Evolutionary conservation across 768 basidiomycete genomes (phyloP).

Genomic region (Daedalea quercina): DNA sequence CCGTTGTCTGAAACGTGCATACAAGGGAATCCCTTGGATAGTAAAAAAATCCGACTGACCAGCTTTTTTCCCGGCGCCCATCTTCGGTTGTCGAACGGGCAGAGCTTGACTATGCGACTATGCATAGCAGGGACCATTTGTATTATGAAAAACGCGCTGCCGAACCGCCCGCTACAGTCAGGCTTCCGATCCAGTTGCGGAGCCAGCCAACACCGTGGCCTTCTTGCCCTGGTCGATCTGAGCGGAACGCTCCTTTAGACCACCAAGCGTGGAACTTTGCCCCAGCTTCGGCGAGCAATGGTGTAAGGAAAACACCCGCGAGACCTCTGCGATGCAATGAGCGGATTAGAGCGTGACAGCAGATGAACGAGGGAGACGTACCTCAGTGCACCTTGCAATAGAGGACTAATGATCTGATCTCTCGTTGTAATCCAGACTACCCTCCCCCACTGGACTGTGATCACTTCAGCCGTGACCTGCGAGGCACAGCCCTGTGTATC

Average conservation of each 20-base stretch:
- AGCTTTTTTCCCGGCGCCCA: too few species aligned
- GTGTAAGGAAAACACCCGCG: constrained; percentile 28
- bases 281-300: constrained; percentile 21
- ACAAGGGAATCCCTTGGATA: too few species aligned
- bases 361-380: constrained; percentile 25
- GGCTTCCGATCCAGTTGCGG: constrained; percentile 25
- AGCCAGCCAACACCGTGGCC: constrained; percentile 37
- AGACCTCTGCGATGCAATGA: background rate
- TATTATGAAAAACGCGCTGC: background rate
- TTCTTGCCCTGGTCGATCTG: constrained; percentile 18
- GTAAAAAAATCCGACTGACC: too few species aligned
- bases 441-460: constrained; percentile 43
- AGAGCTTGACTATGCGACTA: too few species aligned
- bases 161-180: constrained; percentile 1
- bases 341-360: background rate
- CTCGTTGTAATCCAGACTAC: constrained; percentile 57
- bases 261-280: constrained; percentile 14
- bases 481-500: constrained; percentile 13
- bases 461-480: constrained; percentile 19
- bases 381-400: constrained; percentile 65
- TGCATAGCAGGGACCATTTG: background rate
- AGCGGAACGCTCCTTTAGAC: constrained; percentile 10
- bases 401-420: constrained; percentile 63
- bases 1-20: too few species aligned
- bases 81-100: too few species aligned